phyloP scores from a whole-genome alignment of 2,329 filamentous ascomycete genomes.

The Fusarium sp. region DNA sequence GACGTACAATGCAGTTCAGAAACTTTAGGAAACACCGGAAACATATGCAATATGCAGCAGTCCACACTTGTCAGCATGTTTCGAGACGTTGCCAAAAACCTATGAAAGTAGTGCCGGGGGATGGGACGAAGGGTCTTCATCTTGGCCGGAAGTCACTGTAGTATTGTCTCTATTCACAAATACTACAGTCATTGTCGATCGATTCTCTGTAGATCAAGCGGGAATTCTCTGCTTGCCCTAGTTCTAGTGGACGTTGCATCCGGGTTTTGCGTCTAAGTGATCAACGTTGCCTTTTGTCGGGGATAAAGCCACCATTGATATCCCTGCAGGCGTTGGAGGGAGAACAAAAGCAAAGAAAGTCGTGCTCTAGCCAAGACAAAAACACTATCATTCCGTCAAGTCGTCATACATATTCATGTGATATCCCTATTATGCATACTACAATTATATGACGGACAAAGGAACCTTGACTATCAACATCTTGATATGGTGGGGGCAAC shows the following conservation, averaged over 20 bases:
- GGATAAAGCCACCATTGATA: background rate
- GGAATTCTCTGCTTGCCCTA: background rate
- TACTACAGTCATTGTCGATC: conserved; percentile 10
- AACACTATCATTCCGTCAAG: background rate
- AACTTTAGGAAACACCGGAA: conserved; percentile 16
- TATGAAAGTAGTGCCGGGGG: background rate
- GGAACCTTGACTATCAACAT: conserved; percentile 8
- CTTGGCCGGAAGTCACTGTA: background rate
- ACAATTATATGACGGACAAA: conserved; percentile 16
- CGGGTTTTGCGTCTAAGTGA: conserved; percentile 14
- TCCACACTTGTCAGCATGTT: conserved; percentile 9
- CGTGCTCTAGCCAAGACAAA: background rate
- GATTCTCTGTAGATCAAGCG: conserved; percentile 21
- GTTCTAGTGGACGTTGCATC: conserved; percentile 8
- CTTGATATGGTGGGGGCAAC: background rate
- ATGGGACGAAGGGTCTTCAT: conserved; percentile 3
- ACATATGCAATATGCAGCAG: background rate
- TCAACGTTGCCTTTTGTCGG: conserved; percentile 15
- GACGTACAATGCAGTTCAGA: conserved; percentile 2
- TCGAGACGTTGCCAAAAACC: background rate
- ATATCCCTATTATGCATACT: conserved; percentile 8
- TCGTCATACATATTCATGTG: conserved; percentile 1
- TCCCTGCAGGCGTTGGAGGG: background rate
- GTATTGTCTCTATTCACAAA: background rate
- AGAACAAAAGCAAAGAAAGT: conserved; percentile 2